phyloP scores from a whole-genome alignment of 2,329 filamentous ascomycete genomes.

The Xylariaceae sp. region DNA sequence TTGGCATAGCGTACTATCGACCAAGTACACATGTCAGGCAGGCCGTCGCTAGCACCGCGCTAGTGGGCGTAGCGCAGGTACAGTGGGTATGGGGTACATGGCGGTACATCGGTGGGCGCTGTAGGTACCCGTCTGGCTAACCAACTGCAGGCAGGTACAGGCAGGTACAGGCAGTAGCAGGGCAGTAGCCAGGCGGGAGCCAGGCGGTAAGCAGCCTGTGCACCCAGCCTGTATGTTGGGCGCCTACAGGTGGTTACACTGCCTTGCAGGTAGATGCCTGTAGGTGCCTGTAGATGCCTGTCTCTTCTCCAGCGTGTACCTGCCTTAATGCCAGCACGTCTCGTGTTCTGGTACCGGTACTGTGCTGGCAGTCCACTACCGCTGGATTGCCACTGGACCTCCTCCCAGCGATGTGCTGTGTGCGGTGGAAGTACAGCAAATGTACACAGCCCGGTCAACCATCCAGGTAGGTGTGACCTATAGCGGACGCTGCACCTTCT shows the following conservation, averaged over 20 bases:
- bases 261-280: not conserved
- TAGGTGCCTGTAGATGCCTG: not conserved
- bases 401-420: too few relatives aligned
- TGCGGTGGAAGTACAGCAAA: too few relatives aligned
- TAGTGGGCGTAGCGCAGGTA: not conserved
- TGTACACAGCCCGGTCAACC: too few relatives aligned
- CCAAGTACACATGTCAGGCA: slow-evolving; percentile 9
- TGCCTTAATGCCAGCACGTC: not conserved
- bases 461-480: too few relatives aligned
- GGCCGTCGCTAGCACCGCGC: slow-evolving; percentile 2
- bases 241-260: not conserved
- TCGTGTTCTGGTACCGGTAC: not conserved
- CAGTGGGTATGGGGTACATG: not conserved
- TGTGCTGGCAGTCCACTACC: not conserved
- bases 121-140: not conserved
- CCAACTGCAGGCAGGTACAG: not conserved
- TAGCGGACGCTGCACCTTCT: too few relatives aligned
- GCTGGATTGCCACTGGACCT: too few relatives aligned
- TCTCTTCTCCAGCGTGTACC: too few relatives aligned
- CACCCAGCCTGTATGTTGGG: too few relatives aligned
- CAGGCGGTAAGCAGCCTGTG: too few relatives aligned
- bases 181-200: too few relatives aligned
- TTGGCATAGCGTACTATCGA: not conserved
- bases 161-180: too few relatives aligned
- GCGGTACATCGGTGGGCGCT: not conserved